Base-by-base conservation (phyloP, 805 yeast species). In the Metschnikowia orientalis region DNA sequence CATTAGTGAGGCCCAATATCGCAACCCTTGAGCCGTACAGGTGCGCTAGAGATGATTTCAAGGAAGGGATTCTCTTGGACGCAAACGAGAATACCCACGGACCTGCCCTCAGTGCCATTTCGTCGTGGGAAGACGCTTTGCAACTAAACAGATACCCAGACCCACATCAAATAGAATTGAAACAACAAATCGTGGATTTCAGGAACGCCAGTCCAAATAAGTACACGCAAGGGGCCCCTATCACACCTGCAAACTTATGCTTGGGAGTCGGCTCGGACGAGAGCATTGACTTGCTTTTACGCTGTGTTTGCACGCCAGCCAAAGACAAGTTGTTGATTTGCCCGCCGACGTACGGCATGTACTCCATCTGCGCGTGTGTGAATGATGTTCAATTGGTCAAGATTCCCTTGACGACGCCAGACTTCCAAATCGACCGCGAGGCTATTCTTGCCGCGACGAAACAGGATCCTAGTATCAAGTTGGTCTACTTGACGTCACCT, bases 291-390 rank as follows among this genome's bases (percentile, higher is more conserved):
- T 73, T 92, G 24, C 61, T 90, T 35, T 79, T 92, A 41, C 69
- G 98, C 48, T 85, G 95, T 34, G 73, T 82, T 34, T 85, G 96
- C 51, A 65, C 59, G 4, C 98, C 98, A 2, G 84, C 83, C 2
- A 69, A 67, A 42, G 96, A 89, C 40, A 90, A 87, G 55, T 60
- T 92, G 52, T 61, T 92, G 47, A 76, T 77, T 2, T 80, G 95
- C 56, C 96, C 97, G 3, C 97, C 98, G 26, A 92, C 98, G 0
- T 92, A 92, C 53, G 97, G 97, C 5, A 92, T 92, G 98, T 92
- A 92, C 67, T 63, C 83, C 4, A 89, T 92, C 20, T 82, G 95
- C 53, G 94, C 97, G 2, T 75, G 77, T 18, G 82, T 92, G 38
- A 92, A 92, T 53, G 97, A 92, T 50, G 84, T 90, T 7, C 85